Percentiles rank a stretch among this genome's conserved stretches.
Evolutionary conservation across 768 basidiomycete genomes (phyloP).

Genomic region (Trametes sanguinea): DNA sequence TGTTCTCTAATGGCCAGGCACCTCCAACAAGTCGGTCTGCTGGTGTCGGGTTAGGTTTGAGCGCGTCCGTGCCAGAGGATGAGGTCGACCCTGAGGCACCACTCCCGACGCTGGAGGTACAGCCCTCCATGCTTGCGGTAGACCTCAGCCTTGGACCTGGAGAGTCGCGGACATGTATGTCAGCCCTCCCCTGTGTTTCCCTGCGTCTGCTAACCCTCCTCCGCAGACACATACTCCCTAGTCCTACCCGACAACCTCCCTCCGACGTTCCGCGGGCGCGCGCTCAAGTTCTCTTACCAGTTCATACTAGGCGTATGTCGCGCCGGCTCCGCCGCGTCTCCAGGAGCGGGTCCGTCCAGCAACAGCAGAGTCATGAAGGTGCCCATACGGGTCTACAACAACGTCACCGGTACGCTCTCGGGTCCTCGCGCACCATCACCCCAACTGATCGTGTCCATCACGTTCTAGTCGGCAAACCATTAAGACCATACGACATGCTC

Average conservation of each 20-base stretch:
- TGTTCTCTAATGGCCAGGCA: conserved; percentile 16
- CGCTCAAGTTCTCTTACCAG: conserved; percentile 85
- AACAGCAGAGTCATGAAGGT: conserved; percentile 84
- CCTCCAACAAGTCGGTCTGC: conserved; percentile 14
- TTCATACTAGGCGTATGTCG: conserved; percentile 88
- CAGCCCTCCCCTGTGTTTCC: not conserved
- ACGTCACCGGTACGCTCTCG: conserved; percentile 68
- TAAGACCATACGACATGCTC: conserved; percentile 77
- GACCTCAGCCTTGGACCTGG: conserved; percentile 84
- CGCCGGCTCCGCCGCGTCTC: conserved; percentile 36
- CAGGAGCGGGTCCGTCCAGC: conserved; percentile 44
- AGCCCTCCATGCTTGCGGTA: conserved; percentile 86
- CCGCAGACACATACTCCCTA: conserved; percentile 76
- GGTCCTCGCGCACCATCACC: not conserved
- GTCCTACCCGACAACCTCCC: conserved; percentile 78
- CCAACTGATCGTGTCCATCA: not conserved
- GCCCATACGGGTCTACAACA: conserved; percentile 87
- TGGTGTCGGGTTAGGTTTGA: conserved; percentile 37
- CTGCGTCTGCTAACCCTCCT: not conserved
- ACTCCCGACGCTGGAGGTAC: conserved; percentile 84
- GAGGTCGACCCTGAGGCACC: conserved; percentile 64
- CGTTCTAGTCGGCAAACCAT: conserved; percentile 47
- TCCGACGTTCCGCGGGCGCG: conserved; percentile 86
- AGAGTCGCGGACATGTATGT: conserved; percentile 80
- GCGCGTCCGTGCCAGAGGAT: conserved; percentile 22